Evolutionary conservation across 2,329 filamentous ascomycete genomes (phyloP), one percentile per base, ranked within the genome.

Genomic region (Monilinia vaccinii-corymbosi): DNA sequence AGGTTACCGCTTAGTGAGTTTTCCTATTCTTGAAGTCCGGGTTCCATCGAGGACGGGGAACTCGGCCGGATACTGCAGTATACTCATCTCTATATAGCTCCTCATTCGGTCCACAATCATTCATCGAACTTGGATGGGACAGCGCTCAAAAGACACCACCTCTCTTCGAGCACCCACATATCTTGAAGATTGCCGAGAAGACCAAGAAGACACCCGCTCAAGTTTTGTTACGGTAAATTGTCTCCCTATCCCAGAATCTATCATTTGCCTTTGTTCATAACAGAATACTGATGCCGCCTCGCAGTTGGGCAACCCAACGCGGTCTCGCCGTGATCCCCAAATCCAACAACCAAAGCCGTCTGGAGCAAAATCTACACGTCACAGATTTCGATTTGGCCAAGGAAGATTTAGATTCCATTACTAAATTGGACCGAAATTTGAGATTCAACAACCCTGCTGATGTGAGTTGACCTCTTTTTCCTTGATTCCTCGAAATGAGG

Each of bases 271-370:
- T 8, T 13, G 0, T 7, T 13, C 6, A 14, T 13, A 31, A 23
- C 10, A n/a, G 10, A 31, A 51, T 38, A 21, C 40, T 53, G n/a
- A 42, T 16, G 3, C 31, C 28, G 3, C 31, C 28, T 10, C 13
- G 21, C 18, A 83, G 91, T 68, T 96, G 91, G 91, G 84, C 90
- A 25, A 95, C 91, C 18, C 90, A 95, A 79, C 81, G 88, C 55
- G 85, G 84, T 36, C 78, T 94, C 60, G 88, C 89, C 51, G 87
- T 94, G 68, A 94, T 94, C 68, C 89, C 89, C 67, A 93, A 93
- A 82, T 86, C 81, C 64, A 86, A 82, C 69, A 77, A 79, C 74
- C 75, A 80, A 73, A 66, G 70, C 65, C 63, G 77, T 66, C 79
- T 90, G 72, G 72, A 76, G 61, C 78, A 86, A 77, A 91, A 91